Evolutionary conservation across 2,329 filamentous ascomycete species (phyloP), one percentile per base, ranked within the genome.

Genomic region (Helminthosporium solani): DNA sequence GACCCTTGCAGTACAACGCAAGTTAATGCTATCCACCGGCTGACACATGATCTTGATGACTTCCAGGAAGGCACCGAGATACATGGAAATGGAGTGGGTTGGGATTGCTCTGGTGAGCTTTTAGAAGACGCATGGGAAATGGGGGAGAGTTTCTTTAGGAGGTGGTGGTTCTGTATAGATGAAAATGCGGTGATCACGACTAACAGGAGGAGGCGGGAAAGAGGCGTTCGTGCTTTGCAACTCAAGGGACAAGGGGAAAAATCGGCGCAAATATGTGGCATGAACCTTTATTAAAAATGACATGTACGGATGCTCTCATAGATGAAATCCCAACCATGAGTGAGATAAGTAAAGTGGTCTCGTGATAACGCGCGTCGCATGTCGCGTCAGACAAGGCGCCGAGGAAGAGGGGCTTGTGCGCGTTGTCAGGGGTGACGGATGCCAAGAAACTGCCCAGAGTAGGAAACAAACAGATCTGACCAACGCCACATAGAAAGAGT

Each of bases 161-260:
- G 75, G 33, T 84, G 81, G 81, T 84, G 79, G 79, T 83, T 81
- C 64, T 63, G 80, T 28, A 78, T 84, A 57, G 80, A 84, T 55
- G 60, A 71, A 7, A 68, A 70, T 9, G 73, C 83, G 14, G 63
- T 84, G n/a, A 73, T 76, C 35, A 73, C 72, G 42, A 80, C 78
- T 56, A 83, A 84, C 61, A 66, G 71, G 40, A 73, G 74, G 72
- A 71, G 80, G 50, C 68, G 55, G 42, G 56, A 73, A 42, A 72
- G 79, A 43, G 80, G 79, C 0, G 72, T 59, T 30, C 36, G 40
- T 12, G 41, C 44, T 31, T 40, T 65, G 40, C 56, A 45, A 33
- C 43, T 61, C 3, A 42, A 42, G 15, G 15, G 25, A 19, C 33
- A 19, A 41, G 5, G 14, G 15, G 25, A 12, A 25, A 23, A 16